Conservation (phyloP, 179 eudicot species). For the Patellifolia procumbens region DNA sequence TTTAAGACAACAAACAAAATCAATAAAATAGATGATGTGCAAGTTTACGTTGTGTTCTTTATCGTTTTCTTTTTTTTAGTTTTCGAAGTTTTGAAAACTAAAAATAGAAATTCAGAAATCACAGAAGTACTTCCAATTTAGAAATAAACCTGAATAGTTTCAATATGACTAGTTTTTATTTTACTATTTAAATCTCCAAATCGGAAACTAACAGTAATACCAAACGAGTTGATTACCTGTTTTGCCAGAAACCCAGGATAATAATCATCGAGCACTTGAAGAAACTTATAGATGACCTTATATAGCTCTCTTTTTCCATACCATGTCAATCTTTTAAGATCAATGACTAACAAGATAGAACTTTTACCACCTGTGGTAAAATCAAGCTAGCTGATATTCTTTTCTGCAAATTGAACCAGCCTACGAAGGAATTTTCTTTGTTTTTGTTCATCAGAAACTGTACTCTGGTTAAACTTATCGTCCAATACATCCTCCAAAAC, state of each 20-base stretch:
- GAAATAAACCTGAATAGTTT: too few relatives aligned
- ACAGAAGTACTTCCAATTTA: too few relatives aligned
- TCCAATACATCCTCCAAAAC: constrained; percentile 52
- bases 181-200: too few relatives aligned
- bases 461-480: constrained; percentile 39
- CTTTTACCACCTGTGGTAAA: constrained; percentile 37
- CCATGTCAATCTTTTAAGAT: constrained; percentile 47
- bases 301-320: constrained; percentile 41
- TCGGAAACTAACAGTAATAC: too few relatives aligned
- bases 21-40: too few relatives aligned
- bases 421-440: constrained; percentile 44
- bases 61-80: too few relatives aligned
- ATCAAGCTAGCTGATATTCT: constrained; percentile 50
- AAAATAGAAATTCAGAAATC: too few relatives aligned
- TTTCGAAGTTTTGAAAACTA: too few relatives aligned
- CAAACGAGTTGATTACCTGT: constrained; percentile 52
- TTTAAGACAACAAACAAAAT: constrained; percentile 25
- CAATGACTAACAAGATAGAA: constrained; percentile 53
- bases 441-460: constrained; percentile 45
- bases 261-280: constrained; percentile 48
- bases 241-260: constrained; percentile 59
- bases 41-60: too few relatives aligned
- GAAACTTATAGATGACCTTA: constrained; percentile 38
- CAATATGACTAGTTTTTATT: too few relatives aligned
- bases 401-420: constrained; percentile 61